Evolutionary conservation across 2,329 filamentous ascomycete genomes (phyloP).

Genomic region (Bipolaris victoriae): DNA sequence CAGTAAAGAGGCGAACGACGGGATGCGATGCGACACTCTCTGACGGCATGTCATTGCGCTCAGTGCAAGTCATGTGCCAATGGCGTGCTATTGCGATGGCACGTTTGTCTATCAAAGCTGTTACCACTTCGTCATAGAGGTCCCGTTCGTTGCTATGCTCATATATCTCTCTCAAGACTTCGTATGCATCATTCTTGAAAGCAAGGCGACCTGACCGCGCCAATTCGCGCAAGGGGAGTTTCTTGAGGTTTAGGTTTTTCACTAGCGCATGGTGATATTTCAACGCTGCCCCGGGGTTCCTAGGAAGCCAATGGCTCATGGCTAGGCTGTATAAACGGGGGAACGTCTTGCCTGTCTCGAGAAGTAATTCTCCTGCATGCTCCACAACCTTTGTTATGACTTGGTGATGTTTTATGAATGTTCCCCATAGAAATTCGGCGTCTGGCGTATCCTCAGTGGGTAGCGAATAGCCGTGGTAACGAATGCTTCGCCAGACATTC

Average conservation of each 20-base stretch:
- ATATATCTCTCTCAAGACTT: conserved; percentile 49
- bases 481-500: conserved; percentile 53
- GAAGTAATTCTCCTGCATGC: conserved; percentile 52
- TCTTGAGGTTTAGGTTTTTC: conserved; percentile 30
- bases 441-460: conserved; percentile 48
- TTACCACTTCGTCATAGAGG: conserved; percentile 53
- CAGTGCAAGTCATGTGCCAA: conserved; percentile 52
- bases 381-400: conserved; percentile 48
- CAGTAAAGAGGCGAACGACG: conserved; percentile 38
- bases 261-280: conserved; percentile 37
- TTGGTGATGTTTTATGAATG: conserved; percentile 48
- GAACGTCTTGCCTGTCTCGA: conserved; percentile 44
- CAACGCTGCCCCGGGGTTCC: conserved; percentile 25
- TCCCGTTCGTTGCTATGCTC: conserved; percentile 42
- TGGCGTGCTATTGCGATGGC: conserved; percentile 34
- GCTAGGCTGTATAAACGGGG: conserved; percentile 53
- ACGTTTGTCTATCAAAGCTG: conserved; percentile 35
- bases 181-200: conserved; percentile 27
- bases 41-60: conserved; percentile 48
- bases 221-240: conserved; percentile 34
- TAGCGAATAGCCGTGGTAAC: conserved; percentile 46
- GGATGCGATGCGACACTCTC: conserved; percentile 38
- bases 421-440: conserved; percentile 55
- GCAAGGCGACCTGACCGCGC: conserved; percentile 14
- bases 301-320: conserved; percentile 50